A percentile compares a stretch with the other conserved stretches of the same genome.
These are phyloP conservation scores for Inga leiocalycina DNA, from an alignment of 306 rosid genomes.

Conservation along the genomic window DNA sequence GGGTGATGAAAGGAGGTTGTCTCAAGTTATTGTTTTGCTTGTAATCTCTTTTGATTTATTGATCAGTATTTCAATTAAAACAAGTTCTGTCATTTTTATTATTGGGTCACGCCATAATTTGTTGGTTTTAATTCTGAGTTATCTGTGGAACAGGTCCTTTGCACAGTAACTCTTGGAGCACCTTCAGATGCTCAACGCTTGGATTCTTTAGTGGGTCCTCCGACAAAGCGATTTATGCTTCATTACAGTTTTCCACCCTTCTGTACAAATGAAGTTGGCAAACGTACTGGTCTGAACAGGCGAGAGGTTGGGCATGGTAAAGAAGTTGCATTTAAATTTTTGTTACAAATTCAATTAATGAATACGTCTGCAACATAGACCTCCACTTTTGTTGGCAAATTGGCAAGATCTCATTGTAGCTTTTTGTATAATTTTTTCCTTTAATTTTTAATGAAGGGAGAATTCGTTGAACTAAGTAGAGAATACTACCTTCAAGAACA, in stretches of 20 bases:
- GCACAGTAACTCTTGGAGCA: slow-evolving; percentile 96
- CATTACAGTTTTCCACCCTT: slow-evolving; percentile 97
- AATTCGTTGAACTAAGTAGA: neutral
- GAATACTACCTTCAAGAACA: neutral
- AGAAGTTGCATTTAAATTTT: slow-evolving; percentile 15
- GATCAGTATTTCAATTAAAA: neutral
- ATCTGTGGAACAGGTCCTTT: slow-evolving; percentile 67
- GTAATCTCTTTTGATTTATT: neutral
- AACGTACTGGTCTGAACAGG: slow-evolving; percentile 87
- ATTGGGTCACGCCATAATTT: neutral
- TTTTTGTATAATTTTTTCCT: neutral
- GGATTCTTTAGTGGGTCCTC: slow-evolving; percentile 88
- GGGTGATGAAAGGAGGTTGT: neutral
- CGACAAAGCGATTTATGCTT: slow-evolving; percentile 93
- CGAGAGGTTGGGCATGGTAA: slow-evolving; percentile 99
- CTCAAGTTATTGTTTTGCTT: neutral
- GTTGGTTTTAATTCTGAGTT: slow-evolving; percentile 32
- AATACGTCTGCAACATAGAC: neutral
- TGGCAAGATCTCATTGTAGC: neutral
- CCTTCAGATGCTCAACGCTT: slow-evolving; percentile 91
- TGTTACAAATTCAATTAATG: neutral
- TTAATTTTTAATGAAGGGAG: neutral
- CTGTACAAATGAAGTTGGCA: slow-evolving; percentile 91
- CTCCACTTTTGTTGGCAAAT: neutral
- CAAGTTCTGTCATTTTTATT: neutral